A percentile compares a stretch with the other conserved stretches of the same genome.
Evolutionary conservation across 768 basidiomycete species (phyloP).

Genomic region (Lentinula detonsa): DNA sequence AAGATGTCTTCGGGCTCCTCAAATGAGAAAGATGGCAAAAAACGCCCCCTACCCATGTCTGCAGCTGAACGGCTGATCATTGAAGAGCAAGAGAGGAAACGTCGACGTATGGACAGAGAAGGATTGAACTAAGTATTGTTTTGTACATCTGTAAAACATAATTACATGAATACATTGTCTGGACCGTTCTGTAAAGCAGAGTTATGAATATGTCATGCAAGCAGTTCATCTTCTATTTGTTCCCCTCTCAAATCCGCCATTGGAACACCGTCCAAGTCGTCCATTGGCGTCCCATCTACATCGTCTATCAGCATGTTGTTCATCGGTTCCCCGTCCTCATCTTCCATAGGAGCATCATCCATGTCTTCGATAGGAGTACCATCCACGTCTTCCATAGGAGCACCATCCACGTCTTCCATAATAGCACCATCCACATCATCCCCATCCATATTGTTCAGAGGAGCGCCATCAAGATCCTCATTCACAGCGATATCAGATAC

Average conservation of each 20-base stretch:
- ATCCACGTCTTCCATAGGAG: conserved; percentile 24
- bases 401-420: conserved; percentile 28
- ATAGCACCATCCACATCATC: conserved; percentile 31
- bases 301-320: too few relatives aligned
- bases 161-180: background rate
- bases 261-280: conserved; percentile 38
- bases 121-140: background rate
- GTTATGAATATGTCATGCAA: background rate
- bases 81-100: conserved; percentile 90
- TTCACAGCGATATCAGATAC: conserved; percentile 21
- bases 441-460: conserved; percentile 26
- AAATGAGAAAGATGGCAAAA: conserved; percentile 50
- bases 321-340: conserved; percentile 24
- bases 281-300: conserved; percentile 20
- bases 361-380: conserved; percentile 32
- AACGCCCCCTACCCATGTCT: conserved; percentile 58
- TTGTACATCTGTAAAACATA: background rate
- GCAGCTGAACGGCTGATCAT: conserved; percentile 82
- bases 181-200: background rate
- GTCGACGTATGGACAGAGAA: conserved; percentile 64
- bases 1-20: conserved; percentile 39
- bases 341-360: conserved; percentile 30
- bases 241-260: too few relatives aligned
- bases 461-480: conserved; percentile 32
- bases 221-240: conserved; percentile 14